phyloP scores from a whole-genome alignment of 2,329 filamentous ascomycete species.

The Arthrobotrys entomopaga region DNA sequence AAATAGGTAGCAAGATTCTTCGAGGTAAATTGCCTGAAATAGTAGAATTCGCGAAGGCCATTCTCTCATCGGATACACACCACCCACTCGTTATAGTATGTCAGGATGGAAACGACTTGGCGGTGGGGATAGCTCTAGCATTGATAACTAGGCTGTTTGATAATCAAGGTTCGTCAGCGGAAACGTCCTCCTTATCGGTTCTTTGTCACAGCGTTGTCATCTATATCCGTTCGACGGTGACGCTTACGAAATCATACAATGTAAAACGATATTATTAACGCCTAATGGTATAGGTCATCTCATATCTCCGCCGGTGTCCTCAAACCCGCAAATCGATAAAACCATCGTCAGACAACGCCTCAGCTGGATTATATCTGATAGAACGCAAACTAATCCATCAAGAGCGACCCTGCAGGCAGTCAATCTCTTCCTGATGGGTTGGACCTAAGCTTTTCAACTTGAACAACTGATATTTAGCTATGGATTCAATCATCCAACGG shows the following conservation, averaged over 20 bases:
- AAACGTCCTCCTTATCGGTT: background rate
- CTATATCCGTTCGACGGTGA: background rate
- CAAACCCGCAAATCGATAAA: conserved; percentile 71
- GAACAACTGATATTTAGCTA: background rate
- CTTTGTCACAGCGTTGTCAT: background rate
- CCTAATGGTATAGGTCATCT: conserved; percentile 27
- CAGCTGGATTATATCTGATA: conserved; percentile 81
- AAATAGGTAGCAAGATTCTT: conserved; percentile 84
- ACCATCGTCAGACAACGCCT: conserved; percentile 78
- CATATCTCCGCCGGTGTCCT: conserved; percentile 1
- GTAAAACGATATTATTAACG: background rate
- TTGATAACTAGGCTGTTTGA: conserved; percentile 78
- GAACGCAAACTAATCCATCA: conserved; percentile 83
- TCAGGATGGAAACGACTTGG: conserved; percentile 80
- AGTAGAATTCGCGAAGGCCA: conserved; percentile 67
- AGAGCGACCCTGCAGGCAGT: conserved; percentile 88
- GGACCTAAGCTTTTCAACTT: conserved; percentile 14
- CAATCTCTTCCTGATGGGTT: conserved; percentile 81
- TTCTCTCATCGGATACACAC: conserved; percentile 57
- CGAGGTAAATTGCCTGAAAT: conserved; percentile 75
- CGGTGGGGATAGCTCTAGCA: conserved; percentile 79
- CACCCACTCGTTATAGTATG: conserved; percentile 72
- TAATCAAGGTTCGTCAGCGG: conserved; percentile 68
- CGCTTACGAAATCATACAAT: background rate
- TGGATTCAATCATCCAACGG: background rate